Evolutionary conservation across 108 stramenopile genomes (phyloP).

Genomic region (Schizochytrium sp.): DNA sequence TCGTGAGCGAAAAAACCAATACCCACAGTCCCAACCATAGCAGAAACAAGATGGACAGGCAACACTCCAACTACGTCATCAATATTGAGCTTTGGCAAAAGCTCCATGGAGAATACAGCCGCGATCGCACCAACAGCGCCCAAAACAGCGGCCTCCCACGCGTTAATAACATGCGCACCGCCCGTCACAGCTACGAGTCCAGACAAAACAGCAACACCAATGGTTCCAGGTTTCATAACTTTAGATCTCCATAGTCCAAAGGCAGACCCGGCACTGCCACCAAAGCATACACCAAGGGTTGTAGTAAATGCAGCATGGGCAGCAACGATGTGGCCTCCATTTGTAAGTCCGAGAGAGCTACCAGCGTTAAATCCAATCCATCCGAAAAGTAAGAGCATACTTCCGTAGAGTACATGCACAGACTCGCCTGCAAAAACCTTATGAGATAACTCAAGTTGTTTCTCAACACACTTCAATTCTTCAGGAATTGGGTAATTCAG

Average conservation of each 20-base stretch:
- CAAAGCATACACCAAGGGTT: neutral
- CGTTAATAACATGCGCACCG: constrained; percentile 62
- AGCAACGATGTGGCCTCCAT: neutral
- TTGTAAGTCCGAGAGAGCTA: constrained; percentile 73
- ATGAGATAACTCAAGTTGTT: constrained; percentile 52
- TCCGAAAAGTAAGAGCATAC: constrained; percentile 62
- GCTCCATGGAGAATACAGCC: neutral
- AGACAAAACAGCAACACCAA: constrained; percentile 43
- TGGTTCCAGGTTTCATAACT: neutral
- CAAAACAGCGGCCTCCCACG: constrained; percentile 54
- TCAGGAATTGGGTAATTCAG: neutral
- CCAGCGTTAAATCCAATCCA: constrained; percentile 84
- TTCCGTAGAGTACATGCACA: neutral
- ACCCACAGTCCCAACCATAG: neutral
- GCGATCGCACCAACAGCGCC: constrained; percentile 16
- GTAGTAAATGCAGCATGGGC: neutral
- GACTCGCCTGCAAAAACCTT: constrained; percentile 45
- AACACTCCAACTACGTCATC: constrained; percentile 70
- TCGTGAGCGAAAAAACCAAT: constrained; percentile 35
- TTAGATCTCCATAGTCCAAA: neutral
- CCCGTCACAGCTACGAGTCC: constrained; percentile 76
- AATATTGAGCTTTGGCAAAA: constrained; percentile 46
- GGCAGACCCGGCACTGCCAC: neutral
- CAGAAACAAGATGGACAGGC: constrained; percentile 61
- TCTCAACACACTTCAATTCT: constrained; percentile 1